Base-by-base conservation (phyloP, 2,329 filamentous ascomycete species). In the Cordyceps militaris region DNA sequence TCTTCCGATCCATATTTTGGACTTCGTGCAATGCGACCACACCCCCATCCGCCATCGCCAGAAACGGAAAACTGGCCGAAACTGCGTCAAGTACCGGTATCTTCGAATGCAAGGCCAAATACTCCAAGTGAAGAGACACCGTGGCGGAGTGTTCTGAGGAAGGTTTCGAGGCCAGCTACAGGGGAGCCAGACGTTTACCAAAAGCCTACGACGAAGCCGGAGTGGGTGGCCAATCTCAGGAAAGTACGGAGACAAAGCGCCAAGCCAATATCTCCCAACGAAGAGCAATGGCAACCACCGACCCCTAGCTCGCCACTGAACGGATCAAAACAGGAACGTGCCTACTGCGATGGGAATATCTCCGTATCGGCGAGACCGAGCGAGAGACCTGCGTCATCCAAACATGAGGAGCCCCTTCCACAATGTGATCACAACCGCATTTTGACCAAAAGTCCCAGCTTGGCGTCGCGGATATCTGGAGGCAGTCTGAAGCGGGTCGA, bases 301-400 rank as follows among this genome's bases (percentile, higher is more conserved):
- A 19, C 34, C 13, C 40, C 46, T 2, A 44, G 23, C 19, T 43
- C 55, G n/a, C 38, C 40, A 26, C 57, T 34, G 30, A 40, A 52
- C 19, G 51, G 32, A 34, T 38, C 38, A 34, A 34, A 49, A 34
- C 43, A 44, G 40, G 53, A 50, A 3, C 24, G 34, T 21, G 46
- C 42, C n/a, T 59, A 55, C 42, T 59, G 38, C 40, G 52, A 59
- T 55, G 28, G 57, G 46, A 59, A 59, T 38, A 47, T 46, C 42
- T 59, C 57, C 3, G 46, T 56, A 32, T 56, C 57, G 23, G 28
- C 32, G 30, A 43, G 53, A 19, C 57, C 38, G 34, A 47, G 57
- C n/a, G 46, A 52, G 40, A 50, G 46, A 42, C 14, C n/a, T n/a
- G 46, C 30, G 13, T 49, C 55, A 11, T 57, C 55, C 16, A 43